Evolutionary conservation across 2,329 filamentous ascomycete species (phyloP), one percentile per base, ranked within the genome.

Genomic region (Scortechinia acanthostroma): DNA sequence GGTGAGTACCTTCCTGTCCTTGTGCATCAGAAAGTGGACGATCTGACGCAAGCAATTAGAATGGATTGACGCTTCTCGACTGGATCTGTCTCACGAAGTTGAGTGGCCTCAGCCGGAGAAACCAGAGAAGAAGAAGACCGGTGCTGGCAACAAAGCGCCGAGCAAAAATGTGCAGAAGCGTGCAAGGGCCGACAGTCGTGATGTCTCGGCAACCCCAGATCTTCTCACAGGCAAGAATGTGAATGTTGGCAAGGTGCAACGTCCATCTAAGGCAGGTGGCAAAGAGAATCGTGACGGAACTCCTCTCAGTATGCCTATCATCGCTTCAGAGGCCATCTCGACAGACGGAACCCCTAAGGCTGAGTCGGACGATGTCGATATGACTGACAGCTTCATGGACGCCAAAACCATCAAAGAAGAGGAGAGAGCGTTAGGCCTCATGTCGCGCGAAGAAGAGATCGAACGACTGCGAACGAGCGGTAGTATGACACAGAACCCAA

Each of bases 401-500:
- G 20, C 35, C 10, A 40, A 40, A 17, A 17, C 10, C 6, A 30
- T 30, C 25, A n/a, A n/a, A n/a, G 25, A 30, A n/a, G 25, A 30
- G n/a, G 10, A 30, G 25, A 30, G n/a, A 30, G 25, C 25, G 25
- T n/a, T n/a, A n/a, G n/a, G n/a, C n/a, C n/a, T n/a, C n/a, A 40
- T 40, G 10, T 13, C 35, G 50, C 79, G 86, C 43, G 88, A 95
- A 61, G 88, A 94, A 51, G 93, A 98, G 62, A 96, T 97, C 47
- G 93, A 98, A 61, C 95, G 96, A 60, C 74, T 98, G 6, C 83
- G 93, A 33, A 95, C 90, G 3, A 88, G 88, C 20, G 94, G 93
- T 22, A 96, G 90, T 49, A 97, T 98, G 93, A 98, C 94, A 10
- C 94, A 98, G 60, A 97, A 97, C 52, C 93, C 95, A 47, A 90